Evolutionary conservation across 768 basidiomycete genomes (phyloP), one percentile per base, ranked within the genome.

Genomic region (Fibroporia radiculosa): DNA sequence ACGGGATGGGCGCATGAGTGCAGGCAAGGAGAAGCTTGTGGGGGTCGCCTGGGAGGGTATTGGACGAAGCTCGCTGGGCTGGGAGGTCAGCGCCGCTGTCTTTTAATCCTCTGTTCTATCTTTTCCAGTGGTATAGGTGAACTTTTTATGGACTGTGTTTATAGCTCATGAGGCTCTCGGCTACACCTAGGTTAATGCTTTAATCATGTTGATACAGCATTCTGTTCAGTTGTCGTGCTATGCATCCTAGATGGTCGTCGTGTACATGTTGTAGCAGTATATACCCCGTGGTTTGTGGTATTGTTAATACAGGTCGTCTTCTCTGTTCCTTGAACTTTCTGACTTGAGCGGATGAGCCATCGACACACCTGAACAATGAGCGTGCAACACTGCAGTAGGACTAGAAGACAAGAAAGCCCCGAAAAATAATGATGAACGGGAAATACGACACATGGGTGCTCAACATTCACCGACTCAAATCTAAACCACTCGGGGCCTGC

Each of bases 1-100:
- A 32, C 62, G 68, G 20, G 75, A 77, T 37, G 74, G 73, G 29
- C 64, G 65, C 16, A 59, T 80, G 39, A 73, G 73, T 1, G 74
- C 72, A 38, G 80, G 79, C 35, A 65, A 70, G 57, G 81, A 82
- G 61, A 69, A 74, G 45, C 60, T 83, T 44, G 58, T 74, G n/a
- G 71, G 73, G 24, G 58, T 82, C 47, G 80, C 78, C 27, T 77
- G 75, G 54, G 81, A 81, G 48, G 80, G 78, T 10, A 63, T 75
- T n/a, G 77, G 79, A 3, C 58, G 68, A 48, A 83, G 80, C 50
- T 57, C 63, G 42, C 64, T 82, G 44, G 66, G 48, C 25, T 66
- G 66, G 42, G 69, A 69, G 50, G 67, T 69, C 18, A 34, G 36
- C 18, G 34, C 42, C 7, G 19, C 32, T 10, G 23, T 28, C 4